Evolutionary conservation across 768 basidiomycete species (phyloP).

Genomic region (Roridomyces roridus): DNA sequence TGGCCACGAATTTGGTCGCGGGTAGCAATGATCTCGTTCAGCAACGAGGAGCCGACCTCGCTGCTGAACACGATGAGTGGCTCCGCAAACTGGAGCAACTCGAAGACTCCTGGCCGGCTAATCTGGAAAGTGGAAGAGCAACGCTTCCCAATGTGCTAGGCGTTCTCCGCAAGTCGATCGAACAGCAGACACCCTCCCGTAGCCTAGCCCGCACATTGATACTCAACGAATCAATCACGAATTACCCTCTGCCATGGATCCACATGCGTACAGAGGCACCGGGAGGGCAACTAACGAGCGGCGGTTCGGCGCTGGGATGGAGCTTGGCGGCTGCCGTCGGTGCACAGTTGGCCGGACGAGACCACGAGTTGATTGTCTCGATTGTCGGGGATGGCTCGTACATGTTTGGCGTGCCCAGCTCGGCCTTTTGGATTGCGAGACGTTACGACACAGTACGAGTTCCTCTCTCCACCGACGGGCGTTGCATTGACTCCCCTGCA

Average conservation of each 20-base stretch:
- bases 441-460: constrained; percentile 65
- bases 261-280: constrained; percentile 60
- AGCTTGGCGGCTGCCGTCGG: constrained; percentile 70
- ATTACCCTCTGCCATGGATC: constrained; percentile 58
- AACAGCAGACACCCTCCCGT: constrained; percentile 42
- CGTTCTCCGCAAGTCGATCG: constrained; percentile 50
- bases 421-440: constrained; percentile 77
- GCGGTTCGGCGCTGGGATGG: constrained; percentile 75
- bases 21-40: constrained; percentile 15
- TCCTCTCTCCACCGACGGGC: background rate
- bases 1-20: constrained; percentile 34
- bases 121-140: constrained; percentile 22
- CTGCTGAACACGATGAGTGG: constrained; percentile 32
- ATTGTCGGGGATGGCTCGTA: constrained; percentile 77
- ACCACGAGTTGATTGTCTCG: constrained; percentile 59
- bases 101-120: constrained; percentile 35
- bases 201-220: constrained; percentile 46
- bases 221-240: constrained; percentile 71
- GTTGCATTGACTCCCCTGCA: constrained; percentile 27
- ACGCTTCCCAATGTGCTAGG: constrained; percentile 58
- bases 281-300: constrained; percentile 60
- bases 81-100: constrained; percentile 30
- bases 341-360: constrained; percentile 46
- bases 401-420: constrained; percentile 68
- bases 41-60: constrained; percentile 24